Evolutionary conservation across 352 stramenopile species (phyloP).

Genomic region (Phytophthora hibernalis): DNA sequence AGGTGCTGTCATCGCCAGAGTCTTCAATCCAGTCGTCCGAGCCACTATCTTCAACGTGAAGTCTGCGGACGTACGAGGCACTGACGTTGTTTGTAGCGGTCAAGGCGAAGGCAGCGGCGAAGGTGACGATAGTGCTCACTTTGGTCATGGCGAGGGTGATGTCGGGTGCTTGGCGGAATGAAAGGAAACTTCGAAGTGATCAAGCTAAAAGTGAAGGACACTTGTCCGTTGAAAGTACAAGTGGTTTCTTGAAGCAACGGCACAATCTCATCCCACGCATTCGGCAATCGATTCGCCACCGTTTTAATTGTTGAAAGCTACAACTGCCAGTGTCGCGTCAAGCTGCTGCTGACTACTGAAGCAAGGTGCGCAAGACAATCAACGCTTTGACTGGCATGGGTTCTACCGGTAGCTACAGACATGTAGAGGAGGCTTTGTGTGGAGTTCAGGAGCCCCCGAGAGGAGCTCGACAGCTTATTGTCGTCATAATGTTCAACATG

Average conservation of each 20-base stretch:
- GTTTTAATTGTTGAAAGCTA: neutral
- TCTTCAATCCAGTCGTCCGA: constrained; percentile 12
- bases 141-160: constrained; percentile 18
- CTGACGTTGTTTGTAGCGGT: neutral
- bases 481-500: constrained; percentile 81
- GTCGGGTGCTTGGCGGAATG: neutral
- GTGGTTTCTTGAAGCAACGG: constrained; percentile 11
- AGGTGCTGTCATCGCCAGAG: constrained; percentile 16
- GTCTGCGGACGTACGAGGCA: constrained; percentile 18
- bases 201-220: neutral
- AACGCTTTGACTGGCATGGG: neutral
- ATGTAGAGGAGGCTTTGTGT: constrained; percentile 27
- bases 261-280: constrained; percentile 17
- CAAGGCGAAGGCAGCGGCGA: constrained; percentile 10
- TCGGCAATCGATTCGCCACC: neutral
- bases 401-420: neutral
- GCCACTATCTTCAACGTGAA: constrained; percentile 12
- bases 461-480: constrained; percentile 49
- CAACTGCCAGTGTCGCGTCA: too few relatives aligned
- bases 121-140: neutral
- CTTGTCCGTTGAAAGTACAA: constrained; percentile 1
- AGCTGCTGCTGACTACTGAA: too few relatives aligned
- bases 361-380: neutral
- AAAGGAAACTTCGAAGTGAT: constrained; percentile 26
- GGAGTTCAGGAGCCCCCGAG: constrained; percentile 55